Conservation (phyloP, 306 rosid species). For the Heteromeles arbutifolia region DNA sequence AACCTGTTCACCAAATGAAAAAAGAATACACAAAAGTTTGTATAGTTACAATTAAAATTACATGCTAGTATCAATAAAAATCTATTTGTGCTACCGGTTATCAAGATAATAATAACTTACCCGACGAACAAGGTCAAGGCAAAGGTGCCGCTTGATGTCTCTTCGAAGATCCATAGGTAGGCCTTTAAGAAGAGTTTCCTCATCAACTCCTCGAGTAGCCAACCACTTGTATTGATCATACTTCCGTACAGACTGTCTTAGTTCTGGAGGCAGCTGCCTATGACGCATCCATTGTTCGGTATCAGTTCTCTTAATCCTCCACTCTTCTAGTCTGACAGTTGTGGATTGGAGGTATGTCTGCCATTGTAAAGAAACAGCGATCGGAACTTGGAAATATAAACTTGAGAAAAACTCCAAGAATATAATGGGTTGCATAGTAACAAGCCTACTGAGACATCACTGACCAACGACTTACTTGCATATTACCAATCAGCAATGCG, state of each 20-base stretch:
- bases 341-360: constrained; percentile 89
- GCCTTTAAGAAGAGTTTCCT: constrained; percentile 68
- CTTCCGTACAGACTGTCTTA: constrained; percentile 61
- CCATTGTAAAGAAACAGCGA: neutral
- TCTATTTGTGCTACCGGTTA: neutral
- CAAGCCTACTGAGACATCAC: neutral
- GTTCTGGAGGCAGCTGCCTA: constrained; percentile 69
- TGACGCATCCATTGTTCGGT: constrained; percentile 98
- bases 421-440: neutral
- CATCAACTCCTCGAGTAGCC: constrained; percentile 91
- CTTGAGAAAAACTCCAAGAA: too few species aligned
- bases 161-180: constrained; percentile 80
- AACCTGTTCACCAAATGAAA: constrained; percentile 38
- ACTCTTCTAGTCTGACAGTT: constrained; percentile 78
- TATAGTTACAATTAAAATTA: neutral
- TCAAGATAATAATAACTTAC: constrained; percentile 32
- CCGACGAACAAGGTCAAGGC: constrained; percentile 83
- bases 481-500: constrained; percentile 83
- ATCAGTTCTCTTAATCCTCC: constrained; percentile 88
- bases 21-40: neutral
- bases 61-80: neutral
- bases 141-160: constrained; percentile 94
- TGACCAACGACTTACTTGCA: constrained; percentile 60
- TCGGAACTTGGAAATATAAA: neutral
- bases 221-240: constrained; percentile 91